phyloP scores from a whole-genome alignment of 1,284 basidiomycete species.

The Austroboletus novae-zelandiae region DNA sequence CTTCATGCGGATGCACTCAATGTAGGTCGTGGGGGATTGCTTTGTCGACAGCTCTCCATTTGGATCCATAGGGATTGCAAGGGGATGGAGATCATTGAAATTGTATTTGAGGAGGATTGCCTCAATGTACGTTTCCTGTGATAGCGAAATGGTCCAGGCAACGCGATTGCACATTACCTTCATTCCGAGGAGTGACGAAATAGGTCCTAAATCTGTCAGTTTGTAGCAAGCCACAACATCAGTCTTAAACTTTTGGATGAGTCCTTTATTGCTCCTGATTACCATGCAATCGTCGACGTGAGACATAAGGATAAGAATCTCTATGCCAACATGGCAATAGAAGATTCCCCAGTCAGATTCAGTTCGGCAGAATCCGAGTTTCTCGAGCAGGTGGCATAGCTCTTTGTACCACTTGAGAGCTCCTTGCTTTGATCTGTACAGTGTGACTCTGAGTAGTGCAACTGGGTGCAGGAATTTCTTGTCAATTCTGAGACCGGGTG shows the following conservation, averaged over 20 bases:
- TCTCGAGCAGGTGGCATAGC: background rate
- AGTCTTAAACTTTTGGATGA: background rate
- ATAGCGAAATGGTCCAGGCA: background rate
- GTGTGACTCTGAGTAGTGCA: no score
- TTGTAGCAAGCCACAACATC: background rate
- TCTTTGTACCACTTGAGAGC: no score
- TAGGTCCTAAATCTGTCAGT: background rate
- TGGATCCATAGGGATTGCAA: background rate
- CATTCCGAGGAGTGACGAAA: no score
- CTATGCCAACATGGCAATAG: background rate
- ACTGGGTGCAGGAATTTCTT: no score
- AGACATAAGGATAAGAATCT: slow-evolving; percentile 3
- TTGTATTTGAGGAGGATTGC: background rate
- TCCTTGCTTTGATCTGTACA: no score
- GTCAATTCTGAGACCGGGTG: no score
- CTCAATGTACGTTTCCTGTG: background rate
- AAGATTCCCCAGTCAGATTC: slow-evolving; percentile 7
- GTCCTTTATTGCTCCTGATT: background rate
- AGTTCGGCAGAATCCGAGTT: background rate
- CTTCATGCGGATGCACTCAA: no score
- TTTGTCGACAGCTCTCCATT: no score
- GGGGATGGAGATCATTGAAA: background rate
- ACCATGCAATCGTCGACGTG: slow-evolving; percentile 10
- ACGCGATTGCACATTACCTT: background rate
- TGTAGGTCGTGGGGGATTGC: no score